Percentiles rank a stretch among this genome's conserved stretches.
Conservation (phyloP, 768 basidiomycete species). For the Termitomyces sp. region DNA sequence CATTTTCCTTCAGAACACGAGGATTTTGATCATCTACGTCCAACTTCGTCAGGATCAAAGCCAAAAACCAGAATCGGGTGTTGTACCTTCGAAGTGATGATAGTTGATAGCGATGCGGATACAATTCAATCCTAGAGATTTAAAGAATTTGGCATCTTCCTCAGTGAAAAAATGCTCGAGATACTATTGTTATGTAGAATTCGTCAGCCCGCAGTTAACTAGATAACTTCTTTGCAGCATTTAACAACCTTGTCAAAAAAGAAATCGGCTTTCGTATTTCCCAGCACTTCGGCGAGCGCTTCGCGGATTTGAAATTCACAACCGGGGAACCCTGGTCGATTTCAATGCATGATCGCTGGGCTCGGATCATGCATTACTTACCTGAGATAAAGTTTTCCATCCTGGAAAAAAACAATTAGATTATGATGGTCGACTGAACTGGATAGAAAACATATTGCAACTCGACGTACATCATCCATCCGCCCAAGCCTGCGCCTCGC, state of each 20-base stretch:
- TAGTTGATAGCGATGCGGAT: conserved; percentile 75
- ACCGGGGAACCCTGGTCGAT: conserved; percentile 60
- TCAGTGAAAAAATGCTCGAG: conserved; percentile 80
- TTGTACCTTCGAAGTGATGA: conserved; percentile 56
- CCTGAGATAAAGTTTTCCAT: conserved; percentile 78
- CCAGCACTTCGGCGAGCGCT: conserved; percentile 59
- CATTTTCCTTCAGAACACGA: conserved; percentile 62
- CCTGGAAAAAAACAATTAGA: conserved; percentile 22
- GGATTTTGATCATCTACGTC: conserved; percentile 65
- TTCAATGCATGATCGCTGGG: neutral
- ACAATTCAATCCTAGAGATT: conserved; percentile 72
- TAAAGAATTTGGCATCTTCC: conserved; percentile 70
- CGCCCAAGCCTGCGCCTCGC: conserved; percentile 70
- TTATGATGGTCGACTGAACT: neutral
- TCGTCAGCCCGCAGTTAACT: neutral
- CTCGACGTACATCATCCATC: conserved; percentile 68
- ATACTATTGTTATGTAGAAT: conserved; percentile 40
- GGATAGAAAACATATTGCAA: neutral
- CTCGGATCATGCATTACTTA: conserved; percentile 9
- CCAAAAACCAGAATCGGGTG: neutral
- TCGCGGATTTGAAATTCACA: conserved; percentile 76
- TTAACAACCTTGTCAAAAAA: conserved; percentile 74
- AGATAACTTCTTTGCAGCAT: neutral
- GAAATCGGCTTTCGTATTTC: conserved; percentile 59
- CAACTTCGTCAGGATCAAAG: neutral